These are phyloP conservation scores for Candida sanyaensis DNA, from an alignment of 1,139 yeast genomes.

Conservation along the genomic window DNA sequence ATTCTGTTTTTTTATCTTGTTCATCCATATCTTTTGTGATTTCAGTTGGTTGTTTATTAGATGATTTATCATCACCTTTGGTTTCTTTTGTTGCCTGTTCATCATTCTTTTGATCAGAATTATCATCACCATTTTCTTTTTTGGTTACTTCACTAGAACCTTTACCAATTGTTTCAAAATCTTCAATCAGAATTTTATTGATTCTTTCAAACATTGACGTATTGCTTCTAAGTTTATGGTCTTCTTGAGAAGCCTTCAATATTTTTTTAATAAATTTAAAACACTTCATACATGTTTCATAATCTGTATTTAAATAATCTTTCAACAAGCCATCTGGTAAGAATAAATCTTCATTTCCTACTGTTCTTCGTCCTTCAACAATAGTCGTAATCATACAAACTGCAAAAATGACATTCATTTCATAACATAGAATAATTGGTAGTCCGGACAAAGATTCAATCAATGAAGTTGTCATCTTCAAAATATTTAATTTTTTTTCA, in stretches of 20 bases:
- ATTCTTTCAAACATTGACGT: constrained; percentile 30
- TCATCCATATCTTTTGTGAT: no score
- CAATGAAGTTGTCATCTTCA: constrained; percentile 36
- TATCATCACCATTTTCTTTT: background rate
- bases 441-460: constrained; percentile 45
- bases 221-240: constrained; percentile 34
- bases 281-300: constrained; percentile 30
- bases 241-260: constrained; percentile 25
- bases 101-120: background rate
- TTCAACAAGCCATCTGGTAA: constrained; percentile 28
- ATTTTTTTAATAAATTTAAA: constrained; percentile 34
- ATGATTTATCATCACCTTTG: no score
- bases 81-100: background rate
- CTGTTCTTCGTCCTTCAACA: constrained; percentile 27
- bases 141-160: background rate
- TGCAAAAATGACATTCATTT: constrained; percentile 35
- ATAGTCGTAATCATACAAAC: constrained; percentile 32
- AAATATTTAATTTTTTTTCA: constrained; percentile 24
- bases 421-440: constrained; percentile 40
- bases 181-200: constrained; percentile 7
- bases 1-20: background rate
- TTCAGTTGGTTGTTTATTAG: no score
- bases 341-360: constrained; percentile 19
- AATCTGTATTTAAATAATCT: constrained; percentile 20
- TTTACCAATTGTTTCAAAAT: constrained; percentile 4